Evolutionary conservation across 2,329 filamentous ascomycete species (phyloP).

Genomic region (Aureobasidium sp.): DNA sequence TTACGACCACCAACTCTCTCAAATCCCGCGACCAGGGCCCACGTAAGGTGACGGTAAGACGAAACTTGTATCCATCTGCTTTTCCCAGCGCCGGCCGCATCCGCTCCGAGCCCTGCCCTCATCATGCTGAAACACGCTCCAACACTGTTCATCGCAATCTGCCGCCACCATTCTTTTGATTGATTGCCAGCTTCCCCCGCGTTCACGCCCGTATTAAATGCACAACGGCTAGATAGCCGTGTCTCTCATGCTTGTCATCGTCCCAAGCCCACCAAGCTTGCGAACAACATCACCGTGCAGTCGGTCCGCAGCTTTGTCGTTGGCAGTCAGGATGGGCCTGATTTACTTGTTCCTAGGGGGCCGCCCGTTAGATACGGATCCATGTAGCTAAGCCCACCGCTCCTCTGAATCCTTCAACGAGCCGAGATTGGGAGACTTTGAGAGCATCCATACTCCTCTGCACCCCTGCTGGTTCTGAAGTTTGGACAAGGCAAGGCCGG

Average conservation of each 20-base stretch:
- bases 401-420: slow-evolving; percentile 2
- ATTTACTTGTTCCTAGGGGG: background rate
- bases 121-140: slow-evolving; percentile 1
- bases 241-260: slow-evolving; percentile 1
- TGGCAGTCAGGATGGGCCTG: background rate
- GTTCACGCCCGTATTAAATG: background rate
- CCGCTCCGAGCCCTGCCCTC: slow-evolving; percentile 8
- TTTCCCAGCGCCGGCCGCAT: background rate
- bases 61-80: background rate
- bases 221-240: background rate
- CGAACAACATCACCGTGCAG: background rate
- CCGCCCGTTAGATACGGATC: slow-evolving; percentile 4
- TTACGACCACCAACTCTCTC: background rate
- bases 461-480: background rate
- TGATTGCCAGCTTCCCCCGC: slow-evolving; percentile 12
- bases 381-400: slow-evolving; percentile 1
- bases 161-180: slow-evolving; percentile 1
- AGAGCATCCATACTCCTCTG: background rate
- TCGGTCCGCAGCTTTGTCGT: background rate
- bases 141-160: slow-evolving; percentile 10
- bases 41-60: background rate
- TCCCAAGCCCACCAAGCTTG: background rate
- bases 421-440: background rate
- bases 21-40: background rate
- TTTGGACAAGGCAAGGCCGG: background rate